Evolutionary conservation across 805 yeast species (phyloP).

Genomic region (Geotrichum ghanense): DNA sequence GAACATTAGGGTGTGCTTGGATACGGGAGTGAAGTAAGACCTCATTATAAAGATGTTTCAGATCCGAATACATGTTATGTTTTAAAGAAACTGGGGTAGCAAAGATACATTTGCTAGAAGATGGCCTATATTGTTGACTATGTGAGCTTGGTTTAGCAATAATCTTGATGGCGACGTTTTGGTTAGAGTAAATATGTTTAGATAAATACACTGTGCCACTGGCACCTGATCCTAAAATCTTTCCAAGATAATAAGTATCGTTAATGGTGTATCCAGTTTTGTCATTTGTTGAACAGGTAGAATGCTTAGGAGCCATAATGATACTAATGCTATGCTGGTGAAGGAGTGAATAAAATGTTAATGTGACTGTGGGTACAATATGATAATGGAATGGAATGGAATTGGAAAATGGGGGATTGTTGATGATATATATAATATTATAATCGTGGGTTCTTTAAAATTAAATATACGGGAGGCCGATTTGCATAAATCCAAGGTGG

Average conservation of each 20-base stretch:
- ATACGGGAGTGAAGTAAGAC: conserved; percentile 61
- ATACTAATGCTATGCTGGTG: background rate
- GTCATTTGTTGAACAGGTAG: conserved; percentile 1
- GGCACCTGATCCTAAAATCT: conserved; percentile 65
- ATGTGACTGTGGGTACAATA: too few relatives aligned
- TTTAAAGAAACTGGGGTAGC: conserved; percentile 14
- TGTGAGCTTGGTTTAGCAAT: background rate
- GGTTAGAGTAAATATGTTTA: conserved; percentile 38
- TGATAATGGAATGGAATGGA: too few relatives aligned
- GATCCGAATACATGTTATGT: background rate
- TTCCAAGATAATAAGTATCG: background rate
- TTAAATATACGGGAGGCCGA: background rate
- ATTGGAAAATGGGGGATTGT: background rate
- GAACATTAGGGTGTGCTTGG: conserved; percentile 65
- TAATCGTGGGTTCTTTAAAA: background rate
- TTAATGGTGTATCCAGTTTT: background rate
- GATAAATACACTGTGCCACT: conserved; percentile 74
- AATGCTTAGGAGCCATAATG: background rate
- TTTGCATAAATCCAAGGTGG: background rate
- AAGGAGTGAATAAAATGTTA: background rate
- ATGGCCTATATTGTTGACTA: background rate
- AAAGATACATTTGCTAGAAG: background rate
- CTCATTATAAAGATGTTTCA: conserved; percentile 29
- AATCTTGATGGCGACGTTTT: conserved; percentile 60
- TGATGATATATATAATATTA: background rate